Percentiles rank a stretch among this genome's conserved stretches.
These are phyloP conservation scores for Paramecium caudatum DNA, from an alignment of 73 alveolate species.

Conservation along the genomic window DNA sequence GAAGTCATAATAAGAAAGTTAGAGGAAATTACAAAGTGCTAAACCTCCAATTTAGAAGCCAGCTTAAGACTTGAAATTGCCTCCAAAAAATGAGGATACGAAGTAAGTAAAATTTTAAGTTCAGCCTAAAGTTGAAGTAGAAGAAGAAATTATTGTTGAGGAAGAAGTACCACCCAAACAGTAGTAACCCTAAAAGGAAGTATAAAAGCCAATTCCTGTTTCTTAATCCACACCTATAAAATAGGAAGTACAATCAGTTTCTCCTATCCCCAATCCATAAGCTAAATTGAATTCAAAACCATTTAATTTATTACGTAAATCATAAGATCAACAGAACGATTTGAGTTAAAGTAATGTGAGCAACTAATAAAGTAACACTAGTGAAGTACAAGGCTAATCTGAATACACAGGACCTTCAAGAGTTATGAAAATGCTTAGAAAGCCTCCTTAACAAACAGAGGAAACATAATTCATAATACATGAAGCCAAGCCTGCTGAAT, in stretches of 20 bases:
- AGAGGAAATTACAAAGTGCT: constrained; percentile 29
- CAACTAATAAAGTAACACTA: constrained; percentile 1
- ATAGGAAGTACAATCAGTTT: neutral
- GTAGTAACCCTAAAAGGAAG: neutral
- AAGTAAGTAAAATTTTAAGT: neutral
- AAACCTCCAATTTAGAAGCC: neutral
- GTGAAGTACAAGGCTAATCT: neutral
- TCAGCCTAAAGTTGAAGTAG: neutral
- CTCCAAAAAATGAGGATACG: neutral
- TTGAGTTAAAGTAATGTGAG: neutral
- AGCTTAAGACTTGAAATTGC: neutral
- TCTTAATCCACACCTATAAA: neutral
- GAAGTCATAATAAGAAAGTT: neutral
- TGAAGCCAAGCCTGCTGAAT: neutral
- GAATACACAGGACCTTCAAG: constrained; percentile 41
- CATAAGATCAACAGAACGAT: neutral
- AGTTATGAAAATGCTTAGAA: neutral
- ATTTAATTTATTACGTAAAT: neutral
- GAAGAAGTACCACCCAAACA: neutral
- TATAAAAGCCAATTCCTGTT: neutral
- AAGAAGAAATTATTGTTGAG: constrained; percentile 6
- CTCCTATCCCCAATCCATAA: neutral
- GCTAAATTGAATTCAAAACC: constrained; percentile 57
- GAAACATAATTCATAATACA: neutral
- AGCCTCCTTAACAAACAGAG: neutral